Conservation (phyloP, 768 basidiomycete species). For the Scleroderma citrinum region DNA sequence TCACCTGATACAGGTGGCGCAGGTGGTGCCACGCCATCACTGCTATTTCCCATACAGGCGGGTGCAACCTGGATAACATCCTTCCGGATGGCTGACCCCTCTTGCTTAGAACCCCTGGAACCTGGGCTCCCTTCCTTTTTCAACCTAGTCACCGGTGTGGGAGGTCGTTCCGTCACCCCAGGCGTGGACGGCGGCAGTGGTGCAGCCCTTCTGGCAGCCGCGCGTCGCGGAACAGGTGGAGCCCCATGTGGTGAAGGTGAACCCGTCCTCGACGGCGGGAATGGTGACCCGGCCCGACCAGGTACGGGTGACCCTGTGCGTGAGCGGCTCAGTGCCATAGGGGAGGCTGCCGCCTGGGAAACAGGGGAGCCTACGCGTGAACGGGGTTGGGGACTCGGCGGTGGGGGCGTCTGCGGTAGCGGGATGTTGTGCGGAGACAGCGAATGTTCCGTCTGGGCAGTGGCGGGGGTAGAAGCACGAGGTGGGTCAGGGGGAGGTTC, state of each 20-base stretch:
- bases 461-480: background rate
- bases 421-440: conserved; percentile 17
- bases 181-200: conserved; percentile 59
- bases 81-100: background rate
- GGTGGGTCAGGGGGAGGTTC: background rate
- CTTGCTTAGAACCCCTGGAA: background rate
- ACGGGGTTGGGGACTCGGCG: conserved; percentile 32
- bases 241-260: conserved; percentile 15
- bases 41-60: background rate
- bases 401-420: conserved; percentile 21
- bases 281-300: conserved; percentile 40
- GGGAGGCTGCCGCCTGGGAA: conserved; percentile 30
- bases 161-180: conserved; percentile 23
- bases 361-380: conserved; percentile 21
- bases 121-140: background rate
- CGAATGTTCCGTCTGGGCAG: conserved; percentile 5
- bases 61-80: background rate
- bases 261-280: conserved; percentile 51
- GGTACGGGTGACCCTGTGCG: conserved; percentile 29
- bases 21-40: background rate
- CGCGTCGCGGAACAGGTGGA: conserved; percentile 6
- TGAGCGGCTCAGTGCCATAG: conserved; percentile 16
- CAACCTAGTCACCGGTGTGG: background rate
- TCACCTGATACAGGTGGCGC: too few relatives aligned
- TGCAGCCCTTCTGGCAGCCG: conserved; percentile 30